Evolutionary conservation across 306 rosid species (phyloP).

Genomic region (Quercus dentata): DNA sequence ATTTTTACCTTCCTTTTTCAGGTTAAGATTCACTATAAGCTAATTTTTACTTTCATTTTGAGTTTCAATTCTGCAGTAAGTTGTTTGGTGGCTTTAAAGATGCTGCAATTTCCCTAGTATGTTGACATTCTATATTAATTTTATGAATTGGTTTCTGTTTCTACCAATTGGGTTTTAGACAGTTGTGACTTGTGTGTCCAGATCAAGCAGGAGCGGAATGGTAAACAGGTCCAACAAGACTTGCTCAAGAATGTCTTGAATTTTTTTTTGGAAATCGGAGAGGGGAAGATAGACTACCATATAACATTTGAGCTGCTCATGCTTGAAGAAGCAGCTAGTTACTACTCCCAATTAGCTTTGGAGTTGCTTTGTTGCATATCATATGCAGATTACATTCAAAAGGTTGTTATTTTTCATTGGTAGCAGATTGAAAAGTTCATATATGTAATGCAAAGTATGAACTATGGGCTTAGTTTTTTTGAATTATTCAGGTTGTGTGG

Average conservation of each 20-base stretch:
- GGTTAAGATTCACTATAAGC: not conserved
- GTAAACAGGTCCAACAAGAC: not conserved
- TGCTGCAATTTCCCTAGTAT: not conserved
- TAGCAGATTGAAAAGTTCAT: too few relatives aligned
- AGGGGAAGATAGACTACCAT: not conserved
- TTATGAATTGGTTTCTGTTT: not conserved
- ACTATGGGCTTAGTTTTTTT: not conserved
- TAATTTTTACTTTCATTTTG: not conserved
- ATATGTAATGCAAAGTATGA: not conserved
- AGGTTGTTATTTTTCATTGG: too few relatives aligned
- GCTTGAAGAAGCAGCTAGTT: too few relatives aligned
- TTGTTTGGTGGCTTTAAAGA: not conserved
- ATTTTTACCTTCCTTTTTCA: not conserved
- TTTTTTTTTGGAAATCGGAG: not conserved
- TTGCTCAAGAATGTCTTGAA: not conserved
- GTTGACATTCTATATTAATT: not conserved
- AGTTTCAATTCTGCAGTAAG: not conserved
- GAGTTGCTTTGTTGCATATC: too few relatives aligned
- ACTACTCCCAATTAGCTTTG: too few relatives aligned
- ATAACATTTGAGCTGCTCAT: too few relatives aligned
- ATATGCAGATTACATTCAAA: too few relatives aligned
- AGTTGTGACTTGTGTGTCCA: not conserved
- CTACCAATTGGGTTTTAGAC: not conserved
- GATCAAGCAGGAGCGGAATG: not conserved
- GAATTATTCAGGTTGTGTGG: slow-evolving; percentile 2